These are phyloP conservation scores for Phanerochaete carnosa DNA, from an alignment of 768 basidiomycete species.

Conservation along the genomic window DNA sequence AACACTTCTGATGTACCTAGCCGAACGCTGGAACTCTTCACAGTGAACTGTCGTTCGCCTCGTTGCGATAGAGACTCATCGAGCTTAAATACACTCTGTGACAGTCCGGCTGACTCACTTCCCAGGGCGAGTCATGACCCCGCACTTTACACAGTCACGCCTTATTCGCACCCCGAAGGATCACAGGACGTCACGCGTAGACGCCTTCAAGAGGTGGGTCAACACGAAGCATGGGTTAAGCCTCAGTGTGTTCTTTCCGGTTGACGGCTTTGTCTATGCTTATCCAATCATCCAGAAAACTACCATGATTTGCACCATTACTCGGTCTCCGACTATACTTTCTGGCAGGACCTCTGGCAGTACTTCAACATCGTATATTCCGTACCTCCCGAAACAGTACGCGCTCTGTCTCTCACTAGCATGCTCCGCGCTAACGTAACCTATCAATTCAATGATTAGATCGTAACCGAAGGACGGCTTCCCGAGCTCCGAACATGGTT, in stretches of 20 bases:
- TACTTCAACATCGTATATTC: slow-evolving; percentile 59
- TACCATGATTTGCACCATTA: slow-evolving; percentile 67
- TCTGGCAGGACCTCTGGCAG: slow-evolving; percentile 74
- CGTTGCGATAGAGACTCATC: too few species aligned
- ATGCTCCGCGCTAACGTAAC: not conserved
- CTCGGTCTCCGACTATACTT: slow-evolving; percentile 60
- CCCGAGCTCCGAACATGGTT: slow-evolving; percentile 68
- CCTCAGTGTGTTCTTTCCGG: slow-evolving; percentile 35
- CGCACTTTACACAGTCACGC: slow-evolving; percentile 36
- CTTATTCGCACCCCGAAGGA: slow-evolving; percentile 52
- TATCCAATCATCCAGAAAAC: slow-evolving; percentile 38
- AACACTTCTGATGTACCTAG: too few species aligned
- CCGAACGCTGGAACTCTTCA: too few species aligned
- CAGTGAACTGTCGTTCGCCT: too few species aligned
- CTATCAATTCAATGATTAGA: slow-evolving; percentile 3
- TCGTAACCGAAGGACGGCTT: slow-evolving; percentile 38
- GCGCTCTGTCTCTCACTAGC: not conserved
- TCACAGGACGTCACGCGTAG: slow-evolving; percentile 41
- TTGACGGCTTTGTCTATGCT: not conserved
- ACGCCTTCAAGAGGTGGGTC: slow-evolving; percentile 52
- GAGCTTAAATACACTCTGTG: too few species aligned
- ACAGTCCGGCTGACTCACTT: too few species aligned
- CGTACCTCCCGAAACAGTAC: slow-evolving; percentile 50
- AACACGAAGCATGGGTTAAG: slow-evolving; percentile 61
- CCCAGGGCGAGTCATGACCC: too few species aligned